Evolutionary conservation across 345 rosid species (phyloP).

Genomic region (Populus tremula): DNA sequence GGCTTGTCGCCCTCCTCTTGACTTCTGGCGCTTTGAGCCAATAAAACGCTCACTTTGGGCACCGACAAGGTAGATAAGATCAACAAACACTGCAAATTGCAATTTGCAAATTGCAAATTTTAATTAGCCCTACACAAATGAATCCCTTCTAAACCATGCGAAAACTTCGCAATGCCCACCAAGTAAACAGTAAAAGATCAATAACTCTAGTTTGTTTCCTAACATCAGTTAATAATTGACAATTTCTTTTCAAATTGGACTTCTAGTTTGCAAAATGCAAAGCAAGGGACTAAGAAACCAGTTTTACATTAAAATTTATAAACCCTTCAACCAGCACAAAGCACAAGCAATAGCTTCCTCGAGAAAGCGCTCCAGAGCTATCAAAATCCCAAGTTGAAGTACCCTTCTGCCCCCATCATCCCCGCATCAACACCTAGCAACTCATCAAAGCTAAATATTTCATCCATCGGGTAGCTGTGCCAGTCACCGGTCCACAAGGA

Average conservation of each 20-base stretch:
- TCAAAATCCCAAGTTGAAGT: conserved; percentile 4
- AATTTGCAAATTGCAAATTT: no score
- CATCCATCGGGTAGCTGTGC: conserved; percentile 32
- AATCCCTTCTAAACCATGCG: background rate
- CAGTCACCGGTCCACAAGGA: background rate
- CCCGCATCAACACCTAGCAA: conserved; percentile 28
- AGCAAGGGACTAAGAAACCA: background rate
- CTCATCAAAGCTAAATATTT: conserved; percentile 61
- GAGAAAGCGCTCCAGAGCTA: background rate
- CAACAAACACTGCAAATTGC: background rate
- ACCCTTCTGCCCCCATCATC: background rate
- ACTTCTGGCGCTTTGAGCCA: background rate
- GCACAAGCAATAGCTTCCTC: background rate
- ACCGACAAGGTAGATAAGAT: background rate
- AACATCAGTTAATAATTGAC: background rate
- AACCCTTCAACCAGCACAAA: background rate
- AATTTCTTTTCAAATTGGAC: background rate
- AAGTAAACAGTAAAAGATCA: background rate
- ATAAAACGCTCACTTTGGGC: background rate
- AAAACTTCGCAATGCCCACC: background rate
- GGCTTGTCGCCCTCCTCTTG: background rate
- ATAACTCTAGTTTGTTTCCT: background rate
- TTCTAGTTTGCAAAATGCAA: background rate
- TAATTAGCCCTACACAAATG: background rate
- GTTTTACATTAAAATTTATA: background rate